phyloP scores from a whole-genome alignment of 2,329 filamentous ascomycete species.

The Arthrinium puccinioides region DNA sequence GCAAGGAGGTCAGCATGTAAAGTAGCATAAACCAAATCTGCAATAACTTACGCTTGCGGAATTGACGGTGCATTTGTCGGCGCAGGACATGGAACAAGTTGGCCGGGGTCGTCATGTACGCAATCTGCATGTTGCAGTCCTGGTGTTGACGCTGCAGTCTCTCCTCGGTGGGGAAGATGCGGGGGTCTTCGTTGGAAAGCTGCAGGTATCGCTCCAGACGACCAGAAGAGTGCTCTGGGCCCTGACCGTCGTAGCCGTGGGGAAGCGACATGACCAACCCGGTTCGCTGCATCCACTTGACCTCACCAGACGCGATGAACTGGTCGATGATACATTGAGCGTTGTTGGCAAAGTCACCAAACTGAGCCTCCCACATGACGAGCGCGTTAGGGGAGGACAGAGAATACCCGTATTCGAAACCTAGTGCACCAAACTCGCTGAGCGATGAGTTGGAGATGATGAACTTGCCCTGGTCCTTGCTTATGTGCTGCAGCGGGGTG shows the following conservation, averaged over 20 bases:
- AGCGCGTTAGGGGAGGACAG: slow-evolving; percentile 93
- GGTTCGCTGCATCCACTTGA: slow-evolving; percentile 97
- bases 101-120: slow-evolving; percentile 90
- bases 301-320: slow-evolving; percentile 94
- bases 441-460: slow-evolving; percentile 94
- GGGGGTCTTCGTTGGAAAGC: slow-evolving; percentile 94
- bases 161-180: slow-evolving; percentile 79
- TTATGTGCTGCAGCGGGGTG: slow-evolving; percentile 83
- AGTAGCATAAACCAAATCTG: slow-evolving; percentile 12
- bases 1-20: slow-evolving; percentile 15
- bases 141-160: slow-evolving; percentile 96
- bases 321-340: slow-evolving; percentile 98
- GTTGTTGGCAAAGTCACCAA: slow-evolving; percentile 99
- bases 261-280: slow-evolving; percentile 94
- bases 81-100: slow-evolving; percentile 96
- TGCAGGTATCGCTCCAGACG: slow-evolving; percentile 96
- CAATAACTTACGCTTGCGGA: slow-evolving; percentile 82
- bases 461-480: slow-evolving; percentile 88
- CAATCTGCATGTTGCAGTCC: slow-evolving; percentile 99
- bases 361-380: slow-evolving; percentile 99
- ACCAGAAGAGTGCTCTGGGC: slow-evolving; percentile 95
- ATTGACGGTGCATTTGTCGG: slow-evolving; percentile 97
- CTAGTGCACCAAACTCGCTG: slow-evolving; percentile 65
- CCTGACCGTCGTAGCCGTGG: slow-evolving; percentile 97
- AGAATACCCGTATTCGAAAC: slow-evolving; percentile 98